phyloP scores from a whole-genome alignment of 2,329 filamentous ascomycete species.

The Venturia carpophila region DNA sequence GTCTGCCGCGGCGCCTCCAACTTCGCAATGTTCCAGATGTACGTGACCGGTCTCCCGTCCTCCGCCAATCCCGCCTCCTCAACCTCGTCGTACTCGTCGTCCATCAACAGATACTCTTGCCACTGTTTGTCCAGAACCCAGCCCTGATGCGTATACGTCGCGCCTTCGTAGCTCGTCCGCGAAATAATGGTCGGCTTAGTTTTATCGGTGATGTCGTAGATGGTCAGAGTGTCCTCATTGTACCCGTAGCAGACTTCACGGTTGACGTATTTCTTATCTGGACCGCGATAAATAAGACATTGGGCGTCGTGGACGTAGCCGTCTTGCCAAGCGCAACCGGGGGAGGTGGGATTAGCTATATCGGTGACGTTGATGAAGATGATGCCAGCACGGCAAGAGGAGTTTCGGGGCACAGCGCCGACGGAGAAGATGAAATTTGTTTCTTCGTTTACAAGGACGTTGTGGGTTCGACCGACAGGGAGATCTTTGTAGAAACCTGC shows the following conservation, averaged over 20 bases:
- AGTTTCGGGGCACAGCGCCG: slow-evolving; percentile 37
- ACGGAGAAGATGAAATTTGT: slow-evolving; percentile 38
- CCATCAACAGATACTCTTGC: slow-evolving; percentile 41
- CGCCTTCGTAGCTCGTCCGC: slow-evolving; percentile 48
- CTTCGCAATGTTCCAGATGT: slow-evolving; percentile 42
- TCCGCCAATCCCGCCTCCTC: slow-evolving; percentile 33
- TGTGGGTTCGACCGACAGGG: slow-evolving; percentile 43
- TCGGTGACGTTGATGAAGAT: slow-evolving; percentile 53
- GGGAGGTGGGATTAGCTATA: slow-evolving; percentile 44
- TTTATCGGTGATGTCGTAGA: slow-evolving; percentile 48
- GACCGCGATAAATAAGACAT: slow-evolving; percentile 49
- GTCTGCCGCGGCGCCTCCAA: slow-evolving; percentile 38
- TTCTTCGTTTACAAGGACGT: slow-evolving; percentile 45
- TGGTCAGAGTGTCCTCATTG: slow-evolving; percentile 46
- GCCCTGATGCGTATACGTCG: slow-evolving; percentile 53
- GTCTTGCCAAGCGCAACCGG: slow-evolving; percentile 48
- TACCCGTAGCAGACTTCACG: slow-evolving; percentile 51
- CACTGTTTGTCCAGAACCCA: slow-evolving; percentile 42
- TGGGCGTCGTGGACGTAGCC: slow-evolving; percentile 55
- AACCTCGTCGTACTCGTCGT: slow-evolving; percentile 46
- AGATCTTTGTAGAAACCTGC: slow-evolving; percentile 35
- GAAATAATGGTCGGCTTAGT: slow-evolving; percentile 41
- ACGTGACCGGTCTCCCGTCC: slow-evolving; percentile 42
- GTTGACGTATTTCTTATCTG: slow-evolving; percentile 41
- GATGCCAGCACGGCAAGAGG: slow-evolving; percentile 45